Percentiles rank a stretch among this genome's conserved stretches.
Conservation (phyloP, 441 rosid species). For the Adansonia rubrostipa region DNA sequence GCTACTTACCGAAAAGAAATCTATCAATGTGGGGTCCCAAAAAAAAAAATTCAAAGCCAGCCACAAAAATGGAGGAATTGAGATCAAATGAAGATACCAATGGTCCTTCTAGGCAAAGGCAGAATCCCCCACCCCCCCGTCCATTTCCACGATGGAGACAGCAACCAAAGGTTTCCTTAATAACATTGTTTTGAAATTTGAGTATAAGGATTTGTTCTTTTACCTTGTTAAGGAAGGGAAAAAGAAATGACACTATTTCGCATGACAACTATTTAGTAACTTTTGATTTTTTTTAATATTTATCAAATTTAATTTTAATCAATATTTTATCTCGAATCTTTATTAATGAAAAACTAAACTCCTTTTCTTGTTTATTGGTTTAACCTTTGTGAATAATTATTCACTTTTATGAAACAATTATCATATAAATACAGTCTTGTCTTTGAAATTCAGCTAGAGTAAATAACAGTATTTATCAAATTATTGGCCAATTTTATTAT, state of each 20-base stretch:
- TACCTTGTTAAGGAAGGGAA: slow-evolving; percentile 28
- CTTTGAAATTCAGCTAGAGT: not conserved
- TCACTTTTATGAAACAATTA: not conserved
- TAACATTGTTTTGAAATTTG: slow-evolving; percentile 9
- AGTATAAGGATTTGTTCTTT: not conserved
- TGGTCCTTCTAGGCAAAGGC: slow-evolving; percentile 26
- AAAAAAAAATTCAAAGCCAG: slow-evolving; percentile 14
- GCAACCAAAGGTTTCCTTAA: slow-evolving; percentile 18
- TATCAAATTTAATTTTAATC: not conserved
- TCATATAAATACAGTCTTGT: not conserved
- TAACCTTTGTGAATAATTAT: too few species aligned
- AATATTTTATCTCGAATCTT: not conserved
- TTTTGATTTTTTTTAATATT: not conserved
- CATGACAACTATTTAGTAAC: not conserved
- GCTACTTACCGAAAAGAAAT: slow-evolving; percentile 27
- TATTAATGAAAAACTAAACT: not conserved
- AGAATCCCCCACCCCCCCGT: not conserved
- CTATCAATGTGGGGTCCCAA: slow-evolving; percentile 17
- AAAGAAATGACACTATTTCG: not conserved
- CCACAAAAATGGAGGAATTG: slow-evolving; percentile 17
- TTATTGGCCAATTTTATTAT: too few species aligned
- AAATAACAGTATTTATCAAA: not conserved
- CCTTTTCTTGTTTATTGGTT: too few species aligned
- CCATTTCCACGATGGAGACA: slow-evolving; percentile 22
- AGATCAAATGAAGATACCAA: slow-evolving; percentile 11